phyloP scores from a whole-genome alignment of 441 rosid species.

The Syzygium syzygioides region DNA sequence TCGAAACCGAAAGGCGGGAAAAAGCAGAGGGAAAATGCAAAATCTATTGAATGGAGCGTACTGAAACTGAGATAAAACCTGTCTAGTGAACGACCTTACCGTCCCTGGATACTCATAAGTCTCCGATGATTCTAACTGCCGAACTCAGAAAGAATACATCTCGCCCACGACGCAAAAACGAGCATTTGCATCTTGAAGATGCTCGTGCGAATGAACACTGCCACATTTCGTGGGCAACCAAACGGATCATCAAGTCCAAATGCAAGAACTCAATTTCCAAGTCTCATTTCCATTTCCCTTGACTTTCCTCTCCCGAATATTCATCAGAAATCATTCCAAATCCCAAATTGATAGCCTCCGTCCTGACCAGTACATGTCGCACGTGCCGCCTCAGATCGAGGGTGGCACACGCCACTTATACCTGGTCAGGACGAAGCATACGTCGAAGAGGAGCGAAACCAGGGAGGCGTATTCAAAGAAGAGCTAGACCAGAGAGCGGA shows the following conservation, averaged over 20 bases:
- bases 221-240: constrained; percentile 3
- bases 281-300: not conserved
- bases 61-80: not conserved
- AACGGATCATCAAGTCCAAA: not conserved
- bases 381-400: no score
- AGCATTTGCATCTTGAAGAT: not conserved
- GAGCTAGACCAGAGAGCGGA: no score
- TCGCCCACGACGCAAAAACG: not conserved
- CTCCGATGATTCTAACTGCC: not conserved
- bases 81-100: not conserved
- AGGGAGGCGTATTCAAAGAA: no score
- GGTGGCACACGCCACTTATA: no score
- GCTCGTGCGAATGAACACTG: not conserved
- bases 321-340: not conserved
- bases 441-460: no score
- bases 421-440: no score
- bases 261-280: not conserved
- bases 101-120: not conserved
- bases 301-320: not conserved
- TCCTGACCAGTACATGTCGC: no score
- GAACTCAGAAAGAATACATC: not conserved
- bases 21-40: not conserved
- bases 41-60: not conserved
- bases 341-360: not conserved
- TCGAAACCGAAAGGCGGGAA: not conserved